Evolutionary conservation across 2,329 filamentous ascomycete species (phyloP), one percentile per base, ranked within the genome.

Genomic region (Aspergillus puulaauensis): DNA sequence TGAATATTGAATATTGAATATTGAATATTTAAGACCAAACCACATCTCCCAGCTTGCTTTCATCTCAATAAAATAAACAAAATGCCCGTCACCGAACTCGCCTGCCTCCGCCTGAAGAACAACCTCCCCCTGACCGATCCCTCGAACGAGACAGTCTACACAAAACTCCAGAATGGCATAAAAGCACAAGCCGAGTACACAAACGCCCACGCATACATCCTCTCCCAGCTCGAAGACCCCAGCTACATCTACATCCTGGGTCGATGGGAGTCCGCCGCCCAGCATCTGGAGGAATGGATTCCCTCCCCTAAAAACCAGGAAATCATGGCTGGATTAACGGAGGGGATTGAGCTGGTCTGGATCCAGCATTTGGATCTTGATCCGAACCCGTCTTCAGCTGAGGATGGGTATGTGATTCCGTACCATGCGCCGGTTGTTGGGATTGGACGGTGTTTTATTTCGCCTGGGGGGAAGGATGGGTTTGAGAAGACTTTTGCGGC

Each of bases 211-310:
- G 21, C 37, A 2, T 19, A 33, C 8, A 15, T 57, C 11, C 24
- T 57, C 6, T 71, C 75, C 21, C 77, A 81, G 51, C 46, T 76
- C n/a, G 76, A 82, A 54, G 75, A 82, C 58, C 73, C 76, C 0
- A 63, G 68, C 0, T 64, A 67, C 11, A 64, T 78, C 19, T 82
- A 80, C 64, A 70, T 82, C 12, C 50, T 82, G 7, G 79, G 78
- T 8, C 74, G 73, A 58, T 82, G 79, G 80, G 68, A 73, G 2
- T 79, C 75, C 3, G 63, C 78, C 3, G 67, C 66, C 1, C 70
- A 75, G 52, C 80, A 82, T 52, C 65, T 73, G 55, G 65, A 74
- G 2, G 66, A 72, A 1, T 82, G 79, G 69, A 74, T 82, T 4
- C 73, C 75, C 0, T 74, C 77, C 0, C 44, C 65, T 12, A 70